phyloP scores from a whole-genome alignment of 345 rosid genomes.

The Eucalyptus tenuipes region DNA sequence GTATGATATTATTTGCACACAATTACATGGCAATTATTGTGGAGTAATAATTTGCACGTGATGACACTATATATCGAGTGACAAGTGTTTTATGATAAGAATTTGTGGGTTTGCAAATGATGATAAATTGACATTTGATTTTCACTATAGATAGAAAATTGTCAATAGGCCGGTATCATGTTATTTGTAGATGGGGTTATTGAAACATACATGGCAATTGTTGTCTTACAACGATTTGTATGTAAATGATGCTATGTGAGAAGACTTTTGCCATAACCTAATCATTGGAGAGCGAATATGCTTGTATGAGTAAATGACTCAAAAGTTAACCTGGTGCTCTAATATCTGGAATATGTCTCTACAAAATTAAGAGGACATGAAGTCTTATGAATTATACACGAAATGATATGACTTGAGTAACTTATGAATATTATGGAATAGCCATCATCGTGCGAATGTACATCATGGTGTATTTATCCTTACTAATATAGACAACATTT shows the following conservation, averaged over 20 bases:
- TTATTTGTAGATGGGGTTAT: neutral
- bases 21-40: neutral
- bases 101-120: neutral
- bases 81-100: neutral
- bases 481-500: neutral
- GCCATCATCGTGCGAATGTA: neutral
- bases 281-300: neutral
- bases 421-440: neutral
- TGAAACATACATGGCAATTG: neutral
- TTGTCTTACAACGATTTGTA: neutral
- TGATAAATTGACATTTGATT: neutral
- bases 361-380: neutral
- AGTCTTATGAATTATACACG: neutral
- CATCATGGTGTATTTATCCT: neutral
- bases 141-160: neutral
- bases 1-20: neutral
- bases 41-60: neutral
- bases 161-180: neutral
- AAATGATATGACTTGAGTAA: neutral
- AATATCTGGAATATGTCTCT: neutral
- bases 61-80: neutral
- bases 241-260: neutral
- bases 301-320: neutral
- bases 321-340: neutral
- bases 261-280: neutral